Conservation (phyloP, 805 yeast species). For the Candida hispaniensis region DNA sequence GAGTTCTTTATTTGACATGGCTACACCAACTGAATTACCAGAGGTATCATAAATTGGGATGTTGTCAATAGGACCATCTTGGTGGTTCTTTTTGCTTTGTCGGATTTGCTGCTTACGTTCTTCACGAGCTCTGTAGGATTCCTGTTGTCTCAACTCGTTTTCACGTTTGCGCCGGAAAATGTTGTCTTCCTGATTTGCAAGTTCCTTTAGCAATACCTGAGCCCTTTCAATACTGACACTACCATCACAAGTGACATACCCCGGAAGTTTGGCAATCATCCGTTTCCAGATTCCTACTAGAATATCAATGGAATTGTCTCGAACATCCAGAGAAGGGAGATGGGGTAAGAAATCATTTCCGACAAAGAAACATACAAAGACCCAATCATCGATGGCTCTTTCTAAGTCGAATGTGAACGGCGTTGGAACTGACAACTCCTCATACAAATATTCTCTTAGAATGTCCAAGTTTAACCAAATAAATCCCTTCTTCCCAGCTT, state of each 20-base stretch:
- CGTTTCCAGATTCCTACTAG: constrained; percentile 77
- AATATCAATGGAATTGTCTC: constrained; percentile 85
- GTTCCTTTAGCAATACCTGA: constrained; percentile 51
- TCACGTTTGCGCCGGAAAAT: constrained; percentile 56
- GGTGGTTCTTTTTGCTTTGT: constrained; percentile 46
- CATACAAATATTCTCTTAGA: constrained; percentile 74
- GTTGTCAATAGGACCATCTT: constrained; percentile 61
- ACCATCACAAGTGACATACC: constrained; percentile 88
- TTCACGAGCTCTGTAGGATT: constrained; percentile 12
- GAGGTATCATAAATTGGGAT: constrained; percentile 66
- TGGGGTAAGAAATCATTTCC: constrained; percentile 98
- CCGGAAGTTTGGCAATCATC: constrained; percentile 51
- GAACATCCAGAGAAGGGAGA: constrained; percentile 84
- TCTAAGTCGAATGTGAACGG: constrained; percentile 78
- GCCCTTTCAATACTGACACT: constrained; percentile 63
- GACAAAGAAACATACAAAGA: constrained; percentile 94
- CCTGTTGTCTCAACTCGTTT: constrained; percentile 29
- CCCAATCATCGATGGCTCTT: constrained; percentile 97
- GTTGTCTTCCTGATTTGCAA: constrained; percentile 65
- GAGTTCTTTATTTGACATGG: constrained; percentile 58
- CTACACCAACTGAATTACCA: constrained; percentile 63
- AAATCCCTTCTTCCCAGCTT: constrained; percentile 59
- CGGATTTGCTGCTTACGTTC: not conserved
- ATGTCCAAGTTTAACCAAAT: constrained; percentile 88
- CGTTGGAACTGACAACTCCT: constrained; percentile 65